phyloP scores from a whole-genome alignment of 352 stramenopile species.

The Pythium scleroteichum region DNA sequence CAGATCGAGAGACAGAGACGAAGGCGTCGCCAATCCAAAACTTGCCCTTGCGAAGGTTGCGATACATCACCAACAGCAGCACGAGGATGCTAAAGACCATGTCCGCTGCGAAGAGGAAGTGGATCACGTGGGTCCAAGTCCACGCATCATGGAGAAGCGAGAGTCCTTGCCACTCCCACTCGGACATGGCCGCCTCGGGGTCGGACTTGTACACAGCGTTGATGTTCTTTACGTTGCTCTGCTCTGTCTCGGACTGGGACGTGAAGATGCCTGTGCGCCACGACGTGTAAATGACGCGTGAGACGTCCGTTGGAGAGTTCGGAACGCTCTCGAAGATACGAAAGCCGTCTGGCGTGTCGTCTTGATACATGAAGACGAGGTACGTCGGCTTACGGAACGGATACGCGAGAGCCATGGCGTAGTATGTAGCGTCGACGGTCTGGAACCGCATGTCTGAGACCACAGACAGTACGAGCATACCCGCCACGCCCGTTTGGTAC shows the following conservation, averaged over 20 bases:
- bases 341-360: slow-evolving; percentile 1
- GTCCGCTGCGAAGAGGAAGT: slow-evolving; percentile 46
- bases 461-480: slow-evolving; percentile 7
- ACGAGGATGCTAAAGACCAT: slow-evolving; percentile 40
- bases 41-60: slow-evolving; percentile 34
- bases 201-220: slow-evolving; percentile 6
- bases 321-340: slow-evolving; percentile 20
- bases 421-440: slow-evolving; percentile 13
- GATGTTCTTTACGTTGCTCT: slow-evolving; percentile 42
- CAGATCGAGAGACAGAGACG: slow-evolving; percentile 37
- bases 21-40: slow-evolving; percentile 31
- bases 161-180: slow-evolving; percentile 30
- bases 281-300: slow-evolving; percentile 30
- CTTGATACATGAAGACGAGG: slow-evolving; percentile 8
- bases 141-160: slow-evolving; percentile 42
- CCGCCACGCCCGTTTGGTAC: slow-evolving; percentile 8
- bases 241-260: slow-evolving; percentile 27
- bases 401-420: slow-evolving; percentile 27
- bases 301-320: background rate
- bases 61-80: slow-evolving; percentile 40
- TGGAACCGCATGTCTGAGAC: slow-evolving; percentile 18
- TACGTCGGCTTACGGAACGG: slow-evolving; percentile 24
- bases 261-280: slow-evolving; percentile 38
- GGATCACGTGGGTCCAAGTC: slow-evolving; percentile 53
- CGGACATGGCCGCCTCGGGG: slow-evolving; percentile 18